Evolutionary conservation across 805 yeast genomes (phyloP), one percentile per base, ranked within the genome.

Genomic region (Wickerhamiella bombiphila): DNA sequence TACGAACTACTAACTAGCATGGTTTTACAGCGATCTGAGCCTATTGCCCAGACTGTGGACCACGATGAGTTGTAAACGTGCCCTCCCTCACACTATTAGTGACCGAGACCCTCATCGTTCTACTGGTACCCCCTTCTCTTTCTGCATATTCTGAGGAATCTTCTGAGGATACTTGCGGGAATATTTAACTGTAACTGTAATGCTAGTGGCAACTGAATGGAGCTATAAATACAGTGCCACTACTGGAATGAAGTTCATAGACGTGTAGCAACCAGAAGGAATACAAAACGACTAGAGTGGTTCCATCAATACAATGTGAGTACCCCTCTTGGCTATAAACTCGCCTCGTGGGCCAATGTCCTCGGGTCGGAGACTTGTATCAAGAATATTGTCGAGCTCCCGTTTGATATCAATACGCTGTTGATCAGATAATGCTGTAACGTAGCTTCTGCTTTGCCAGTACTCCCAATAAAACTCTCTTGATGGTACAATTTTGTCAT

Each of bases 1-100:
- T 79, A 59, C 56, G 93, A 80, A 54, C 49, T 80, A 29, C 55
- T 80, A 37, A 77, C 91, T 11, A 70, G 72, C 42, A 80, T 80
- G 82, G 85, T 79, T 13, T 71, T 75, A 52, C 72, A 32, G 21
- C 43, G 49, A 29, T 19, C 42, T 9, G 17, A 21, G 26, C n/a
- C 21, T 21, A 66, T n/a, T n/a, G n/a, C n/a, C n/a, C n/a, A n/a
- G n/a, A n/a, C n/a, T n/a, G n/a, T n/a, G n/a, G n/a, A n/a, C n/a
- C n/a, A n/a, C n/a, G n/a, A n/a, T n/a, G n/a, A n/a, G n/a, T n/a
- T n/a, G n/a, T n/a, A n/a, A n/a, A n/a, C n/a, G 29, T 3, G 34
- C 36, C n/a, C 36, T 16, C 13, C 15, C 7, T 13, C 43, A 44
- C 72, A 39, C 51, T 42, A 32, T 44, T 33, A 32, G 50, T 17